Conservation (phyloP, 768 basidiomycete species). For the Russula olivacea region DNA sequence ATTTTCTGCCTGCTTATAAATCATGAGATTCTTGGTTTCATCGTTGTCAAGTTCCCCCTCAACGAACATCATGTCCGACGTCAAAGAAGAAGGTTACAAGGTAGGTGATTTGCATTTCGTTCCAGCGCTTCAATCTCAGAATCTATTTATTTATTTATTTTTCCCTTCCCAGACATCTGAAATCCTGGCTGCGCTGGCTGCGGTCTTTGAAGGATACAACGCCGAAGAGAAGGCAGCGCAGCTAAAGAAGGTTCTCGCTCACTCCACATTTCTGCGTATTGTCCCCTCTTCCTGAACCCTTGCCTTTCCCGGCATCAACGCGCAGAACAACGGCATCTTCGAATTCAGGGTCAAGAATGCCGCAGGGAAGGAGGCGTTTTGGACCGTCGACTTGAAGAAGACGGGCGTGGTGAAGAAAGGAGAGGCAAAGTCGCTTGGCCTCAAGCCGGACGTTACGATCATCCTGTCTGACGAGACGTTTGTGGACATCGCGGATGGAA, state of each 20-base stretch:
- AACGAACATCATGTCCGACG: conserved; percentile 22
- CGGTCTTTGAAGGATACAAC: conserved; percentile 47
- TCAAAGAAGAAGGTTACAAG: conserved; percentile 25
- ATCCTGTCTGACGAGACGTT: conserved; percentile 73
- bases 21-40: not conserved
- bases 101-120: not conserved
- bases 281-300: not conserved
- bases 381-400: conserved; percentile 95
- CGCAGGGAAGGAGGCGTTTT: conserved; percentile 62
- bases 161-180: conserved; percentile 51
- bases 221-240: conserved; percentile 60
- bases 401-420: conserved; percentile 73
- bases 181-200: conserved; percentile 48
- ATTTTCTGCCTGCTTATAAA: not conserved
- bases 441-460: conserved; percentile 81
- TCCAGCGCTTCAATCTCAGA: not conserved
- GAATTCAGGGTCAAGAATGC: conserved; percentile 75
- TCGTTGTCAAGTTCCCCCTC: not conserved
- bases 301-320: too few relatives aligned
- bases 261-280: not conserved
- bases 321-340: conserved; percentile 77
- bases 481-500: conserved; percentile 61
- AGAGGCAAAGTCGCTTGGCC: conserved; percentile 37
- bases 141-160: too few relatives aligned
- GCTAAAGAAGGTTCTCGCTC: conserved; percentile 61